Evolutionary conservation across 495 filamentous ascomycete genomes (phyloP).

Genomic region (Letharia columbiana): DNA sequence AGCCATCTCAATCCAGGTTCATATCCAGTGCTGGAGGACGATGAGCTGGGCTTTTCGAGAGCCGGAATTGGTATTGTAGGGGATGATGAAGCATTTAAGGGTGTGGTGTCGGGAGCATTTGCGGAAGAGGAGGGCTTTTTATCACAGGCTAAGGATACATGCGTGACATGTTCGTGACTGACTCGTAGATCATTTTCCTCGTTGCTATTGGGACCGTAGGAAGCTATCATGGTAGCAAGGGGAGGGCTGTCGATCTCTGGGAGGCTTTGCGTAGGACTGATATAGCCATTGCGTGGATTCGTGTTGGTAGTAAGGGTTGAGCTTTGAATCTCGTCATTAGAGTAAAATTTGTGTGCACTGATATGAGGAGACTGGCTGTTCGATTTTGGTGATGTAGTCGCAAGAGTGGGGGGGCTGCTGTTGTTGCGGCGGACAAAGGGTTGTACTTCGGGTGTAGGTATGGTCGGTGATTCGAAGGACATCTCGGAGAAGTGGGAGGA

Average conservation of each 20-base stretch:
- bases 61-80: neutral
- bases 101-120: neutral
- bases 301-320: neutral
- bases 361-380: neutral
- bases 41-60: neutral
- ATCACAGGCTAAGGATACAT: neutral
- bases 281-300: neutral
- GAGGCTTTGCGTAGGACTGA: neutral
- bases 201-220: neutral
- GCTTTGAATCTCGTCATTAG: neutral
- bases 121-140: neutral
- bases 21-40: neutral
- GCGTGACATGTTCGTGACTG: neutral
- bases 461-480: neutral
- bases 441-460: neutral
- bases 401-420: neutral
- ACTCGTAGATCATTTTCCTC: neutral
- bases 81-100: neutral
- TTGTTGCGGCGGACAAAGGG: neutral
- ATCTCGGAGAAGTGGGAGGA: neutral
- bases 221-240: neutral
- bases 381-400: neutral
- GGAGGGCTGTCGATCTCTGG: constrained; percentile 8
- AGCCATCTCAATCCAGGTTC: neutral
- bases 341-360: neutral